Percentiles rank a stretch among this genome's conserved stretches.
These are phyloP conservation scores for Parastagonospora nodorum DNA, from an alignment of 2,329 filamentous ascomycete species.

Conservation along the genomic window DNA sequence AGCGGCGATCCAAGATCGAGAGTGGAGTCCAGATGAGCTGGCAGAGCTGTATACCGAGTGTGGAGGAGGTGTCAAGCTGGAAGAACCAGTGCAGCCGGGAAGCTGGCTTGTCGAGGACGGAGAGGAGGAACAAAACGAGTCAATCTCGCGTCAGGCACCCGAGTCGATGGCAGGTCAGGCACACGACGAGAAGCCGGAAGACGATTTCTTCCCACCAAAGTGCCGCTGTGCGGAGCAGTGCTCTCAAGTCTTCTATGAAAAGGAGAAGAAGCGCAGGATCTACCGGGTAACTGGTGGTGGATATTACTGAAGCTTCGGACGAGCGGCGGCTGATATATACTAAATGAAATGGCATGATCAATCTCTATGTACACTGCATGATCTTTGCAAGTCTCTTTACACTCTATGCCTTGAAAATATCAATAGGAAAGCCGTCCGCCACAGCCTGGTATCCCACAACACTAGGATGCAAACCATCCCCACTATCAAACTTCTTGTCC, in stretches of 20 bases:
- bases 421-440: constrained; percentile 63
- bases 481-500: constrained; percentile 59
- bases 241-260: background rate
- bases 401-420: constrained; percentile 51
- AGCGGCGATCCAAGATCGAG: constrained; percentile 1
- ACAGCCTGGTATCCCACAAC: constrained; percentile 63
- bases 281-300: background rate
- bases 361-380: no score
- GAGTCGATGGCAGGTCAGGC: background rate
- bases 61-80: constrained; percentile 21
- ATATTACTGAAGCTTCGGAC: background rate
- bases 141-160: background rate
- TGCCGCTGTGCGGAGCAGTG: constrained; percentile 17
- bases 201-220: constrained; percentile 20
- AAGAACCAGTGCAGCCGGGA: constrained; percentile 1
- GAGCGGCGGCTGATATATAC: no score
- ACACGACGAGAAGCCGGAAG: background rate
- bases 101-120: background rate
- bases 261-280: background rate
- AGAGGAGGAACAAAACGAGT: background rate
- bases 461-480: constrained; percentile 69
- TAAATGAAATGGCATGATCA: background rate
- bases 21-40: constrained; percentile 15
- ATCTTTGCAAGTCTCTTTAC: background rate
- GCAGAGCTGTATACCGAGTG: constrained; percentile 20